A percentile compares a stretch with the other conserved stretches of the same genome.
Conservation (phyloP, 148 eudicot genomes). For the Simmondsia chinensis region DNA sequence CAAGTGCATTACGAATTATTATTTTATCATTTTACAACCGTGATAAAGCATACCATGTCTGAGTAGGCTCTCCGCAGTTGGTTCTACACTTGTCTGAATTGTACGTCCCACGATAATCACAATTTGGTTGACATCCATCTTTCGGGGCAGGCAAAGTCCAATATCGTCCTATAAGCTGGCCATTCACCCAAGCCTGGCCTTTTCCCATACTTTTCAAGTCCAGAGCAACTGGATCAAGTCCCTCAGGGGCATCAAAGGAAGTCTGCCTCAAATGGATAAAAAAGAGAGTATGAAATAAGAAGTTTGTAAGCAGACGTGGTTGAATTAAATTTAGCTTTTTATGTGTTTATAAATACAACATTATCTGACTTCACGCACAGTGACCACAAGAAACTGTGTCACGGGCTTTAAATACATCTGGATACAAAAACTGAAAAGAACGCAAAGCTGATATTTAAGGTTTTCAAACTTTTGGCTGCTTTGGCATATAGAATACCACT, state of each 20-base stretch:
- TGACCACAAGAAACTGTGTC: no score
- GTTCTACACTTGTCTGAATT: conserved; percentile 67
- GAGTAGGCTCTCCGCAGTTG: conserved; percentile 87
- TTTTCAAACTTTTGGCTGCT: no score
- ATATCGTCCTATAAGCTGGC: conserved; percentile 90
- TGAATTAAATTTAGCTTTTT: no score
- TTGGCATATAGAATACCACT: no score
- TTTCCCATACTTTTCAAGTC: conserved; percentile 85
- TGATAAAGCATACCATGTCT: conserved; percentile 80
- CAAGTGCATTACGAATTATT: no score
- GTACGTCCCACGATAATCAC: conserved; percentile 85
- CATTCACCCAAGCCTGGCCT: conserved; percentile 96
- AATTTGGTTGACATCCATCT: conserved; percentile 58
- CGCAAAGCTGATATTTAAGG: no score
- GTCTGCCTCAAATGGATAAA: conserved; percentile 29
- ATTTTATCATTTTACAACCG: no score
- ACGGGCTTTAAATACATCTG: no score
- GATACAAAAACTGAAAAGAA: no score
- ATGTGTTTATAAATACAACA: no score
- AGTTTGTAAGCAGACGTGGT: no score
- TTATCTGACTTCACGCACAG: no score
- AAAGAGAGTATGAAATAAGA: not conserved
- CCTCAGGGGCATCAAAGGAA: conserved; percentile 62
- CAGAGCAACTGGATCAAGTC: conserved; percentile 71
- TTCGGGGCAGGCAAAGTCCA: conserved; percentile 63